phyloP scores from a whole-genome alignment of 192 early-diverging fungal species.

The Backusella tarrabulga region DNA sequence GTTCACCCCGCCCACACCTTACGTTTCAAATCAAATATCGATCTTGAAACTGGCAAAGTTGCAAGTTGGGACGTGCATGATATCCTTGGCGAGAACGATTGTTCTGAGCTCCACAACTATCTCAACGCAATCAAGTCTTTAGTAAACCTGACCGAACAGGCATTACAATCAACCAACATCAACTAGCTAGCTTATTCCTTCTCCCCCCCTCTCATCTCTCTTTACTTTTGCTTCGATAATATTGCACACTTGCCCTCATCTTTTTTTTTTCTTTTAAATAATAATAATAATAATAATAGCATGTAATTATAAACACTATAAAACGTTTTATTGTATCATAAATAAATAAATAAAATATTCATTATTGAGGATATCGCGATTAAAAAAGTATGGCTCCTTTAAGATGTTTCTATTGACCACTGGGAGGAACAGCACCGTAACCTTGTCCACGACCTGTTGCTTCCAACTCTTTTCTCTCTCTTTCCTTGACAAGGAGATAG shows the following conservation, averaged over 20 bases:
- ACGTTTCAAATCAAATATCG: conserved; percentile 20
- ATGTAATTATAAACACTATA: not conserved
- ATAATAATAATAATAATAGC: no score
- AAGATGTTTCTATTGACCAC: not conserved
- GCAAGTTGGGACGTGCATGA: conserved; percentile 31
- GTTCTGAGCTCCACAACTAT: not conserved
- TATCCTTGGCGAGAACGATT: conserved; percentile 7
- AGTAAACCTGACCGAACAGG: not conserved
- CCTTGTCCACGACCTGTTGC: not conserved
- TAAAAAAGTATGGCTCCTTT: not conserved
- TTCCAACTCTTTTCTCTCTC: conserved; percentile 14
- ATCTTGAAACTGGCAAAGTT: conserved; percentile 12
- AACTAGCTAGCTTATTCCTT: not conserved
- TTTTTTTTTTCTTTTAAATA: no score
- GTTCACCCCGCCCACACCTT: not conserved
- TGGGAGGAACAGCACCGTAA: not conserved
- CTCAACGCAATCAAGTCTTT: not conserved
- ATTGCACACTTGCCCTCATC: no score
- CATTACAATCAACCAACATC: not conserved
- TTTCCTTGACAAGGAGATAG: conserved; percentile 29
- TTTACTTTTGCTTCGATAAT: no score
- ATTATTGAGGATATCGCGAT: no score
- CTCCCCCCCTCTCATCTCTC: no score
- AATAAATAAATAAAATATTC: no score
- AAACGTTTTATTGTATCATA: not conserved